These are phyloP conservation scores for Paecilomyces variotii DNA, from an alignment of 2,329 filamentous ascomycete genomes.

Conservation along the genomic window DNA sequence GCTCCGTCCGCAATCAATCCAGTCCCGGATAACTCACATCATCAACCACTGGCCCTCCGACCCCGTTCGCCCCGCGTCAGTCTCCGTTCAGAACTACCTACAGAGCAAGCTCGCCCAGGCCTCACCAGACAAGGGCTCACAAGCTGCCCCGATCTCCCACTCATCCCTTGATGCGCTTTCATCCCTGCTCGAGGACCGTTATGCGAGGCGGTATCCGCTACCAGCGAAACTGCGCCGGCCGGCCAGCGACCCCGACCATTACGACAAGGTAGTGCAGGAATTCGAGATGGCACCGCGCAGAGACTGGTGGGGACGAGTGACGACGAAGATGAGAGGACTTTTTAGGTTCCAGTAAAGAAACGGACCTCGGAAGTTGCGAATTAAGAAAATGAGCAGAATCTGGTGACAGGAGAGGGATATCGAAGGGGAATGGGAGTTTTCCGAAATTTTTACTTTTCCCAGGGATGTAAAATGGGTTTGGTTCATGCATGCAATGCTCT, in stretches of 20 bases:
- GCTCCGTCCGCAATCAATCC: slow-evolving; percentile 20
- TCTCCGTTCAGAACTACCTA: slow-evolving; percentile 38
- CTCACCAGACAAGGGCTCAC: slow-evolving; percentile 7
- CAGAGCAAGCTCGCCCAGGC: slow-evolving; percentile 22
- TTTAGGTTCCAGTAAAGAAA: slow-evolving; percentile 35
- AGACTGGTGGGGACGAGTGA: slow-evolving; percentile 37
- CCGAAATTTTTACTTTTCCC: background rate
- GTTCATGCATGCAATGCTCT: background rate
- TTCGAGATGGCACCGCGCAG: slow-evolving; percentile 46
- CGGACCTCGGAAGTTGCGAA: slow-evolving; percentile 42
- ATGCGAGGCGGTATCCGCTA: slow-evolving; percentile 44
- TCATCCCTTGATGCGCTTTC: slow-evolving; percentile 50
- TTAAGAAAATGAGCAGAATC: slow-evolving; percentile 8
- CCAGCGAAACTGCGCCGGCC: slow-evolving; percentile 41
- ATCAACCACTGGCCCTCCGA: slow-evolving; percentile 39
- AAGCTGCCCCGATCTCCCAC: slow-evolving; percentile 19
- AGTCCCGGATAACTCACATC: slow-evolving; percentile 33
- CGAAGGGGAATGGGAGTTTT: background rate
- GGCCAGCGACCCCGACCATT: slow-evolving; percentile 44
- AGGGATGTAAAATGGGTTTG: background rate
- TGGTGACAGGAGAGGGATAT: background rate
- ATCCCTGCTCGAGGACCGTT: slow-evolving; percentile 52
- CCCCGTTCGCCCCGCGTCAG: slow-evolving; percentile 35
- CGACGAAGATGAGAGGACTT: slow-evolving; percentile 41
- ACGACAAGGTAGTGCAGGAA: slow-evolving; percentile 44